Evolutionary conservation across 352 stramenopile genomes (phyloP).

Genomic region (Phytophthora parvispora): DNA sequence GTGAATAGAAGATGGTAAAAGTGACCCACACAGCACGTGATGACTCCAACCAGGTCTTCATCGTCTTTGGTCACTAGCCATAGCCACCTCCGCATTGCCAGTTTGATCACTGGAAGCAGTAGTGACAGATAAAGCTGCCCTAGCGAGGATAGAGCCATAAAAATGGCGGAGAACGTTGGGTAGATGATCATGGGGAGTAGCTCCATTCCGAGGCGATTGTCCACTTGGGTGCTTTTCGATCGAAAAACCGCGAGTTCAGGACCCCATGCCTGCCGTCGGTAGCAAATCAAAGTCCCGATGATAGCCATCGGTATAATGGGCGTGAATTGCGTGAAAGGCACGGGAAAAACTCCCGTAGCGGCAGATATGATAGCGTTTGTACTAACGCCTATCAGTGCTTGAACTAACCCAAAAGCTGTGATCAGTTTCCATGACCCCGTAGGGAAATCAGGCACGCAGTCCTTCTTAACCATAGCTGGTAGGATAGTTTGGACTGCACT

Average conservation of each 20-base stretch:
- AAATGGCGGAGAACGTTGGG: constrained; percentile 30
- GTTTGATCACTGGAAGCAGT: constrained; percentile 34
- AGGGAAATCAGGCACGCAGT: constrained; percentile 26
- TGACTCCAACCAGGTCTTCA: constrained; percentile 27
- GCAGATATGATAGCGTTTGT: constrained; percentile 20
- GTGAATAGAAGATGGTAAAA: constrained; percentile 49
- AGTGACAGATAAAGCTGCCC: constrained; percentile 36
- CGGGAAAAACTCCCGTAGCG: constrained; percentile 24
- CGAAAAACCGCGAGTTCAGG: not conserved
- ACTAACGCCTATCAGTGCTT: constrained; percentile 3
- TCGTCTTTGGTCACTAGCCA: constrained; percentile 18
- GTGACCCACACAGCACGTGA: constrained; percentile 21
- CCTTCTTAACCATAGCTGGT: constrained; percentile 7
- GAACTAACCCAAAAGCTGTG: not conserved
- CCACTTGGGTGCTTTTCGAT: not conserved
- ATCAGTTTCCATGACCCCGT: constrained; percentile 3
- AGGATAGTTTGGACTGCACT: not conserved
- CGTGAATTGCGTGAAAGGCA: constrained; percentile 32
- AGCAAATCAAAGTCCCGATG: not conserved
- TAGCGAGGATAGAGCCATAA: constrained; percentile 16
- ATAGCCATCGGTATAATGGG: constrained; percentile 10
- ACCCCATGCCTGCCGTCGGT: not conserved
- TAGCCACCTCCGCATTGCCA: constrained; percentile 16
- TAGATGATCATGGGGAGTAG: constrained; percentile 32
- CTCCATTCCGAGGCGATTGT: constrained; percentile 7